These are phyloP conservation scores for Rubia yunnanensis DNA, from an alignment of 257 asterid genomes.

Conservation along the genomic window DNA sequence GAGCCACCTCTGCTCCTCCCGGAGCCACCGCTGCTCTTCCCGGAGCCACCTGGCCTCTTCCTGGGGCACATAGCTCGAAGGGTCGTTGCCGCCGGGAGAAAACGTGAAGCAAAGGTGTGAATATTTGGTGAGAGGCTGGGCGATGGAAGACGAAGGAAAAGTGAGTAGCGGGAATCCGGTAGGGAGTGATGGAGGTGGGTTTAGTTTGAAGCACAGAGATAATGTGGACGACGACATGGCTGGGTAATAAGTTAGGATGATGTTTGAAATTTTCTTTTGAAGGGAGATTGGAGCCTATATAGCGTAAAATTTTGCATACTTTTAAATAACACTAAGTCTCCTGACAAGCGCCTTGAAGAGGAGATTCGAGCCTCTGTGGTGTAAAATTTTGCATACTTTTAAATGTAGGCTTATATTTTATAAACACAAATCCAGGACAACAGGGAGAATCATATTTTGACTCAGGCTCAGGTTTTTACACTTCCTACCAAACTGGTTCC, in stretches of 20 bases:
- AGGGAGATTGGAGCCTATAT: not conserved
- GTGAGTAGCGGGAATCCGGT: conserved; percentile 1
- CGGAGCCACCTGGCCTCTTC: conserved; percentile 82
- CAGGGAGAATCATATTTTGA: too few relatives aligned
- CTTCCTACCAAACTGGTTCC: too few relatives aligned
- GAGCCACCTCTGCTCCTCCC: conserved; percentile 92
- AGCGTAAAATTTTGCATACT: too few relatives aligned
- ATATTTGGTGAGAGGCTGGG: conserved; percentile 7
- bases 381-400: too few relatives aligned
- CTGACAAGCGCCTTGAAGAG: too few relatives aligned
- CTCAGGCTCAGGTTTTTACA: too few relatives aligned
- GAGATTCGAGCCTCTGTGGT: too few relatives aligned
- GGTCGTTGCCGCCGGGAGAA: conserved; percentile 27
- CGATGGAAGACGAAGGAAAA: conserved; percentile 8
- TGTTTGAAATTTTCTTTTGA: not conserved
- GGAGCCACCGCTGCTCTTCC: conserved; percentile 92
- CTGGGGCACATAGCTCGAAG: conserved; percentile 19
- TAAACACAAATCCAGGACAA: too few relatives aligned
- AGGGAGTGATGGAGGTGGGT: conserved; percentile 8
- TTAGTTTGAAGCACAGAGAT: conserved; percentile 23
- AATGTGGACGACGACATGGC: conserved; percentile 22
- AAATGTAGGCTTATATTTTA: too few relatives aligned
- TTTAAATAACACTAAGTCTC: too few relatives aligned
- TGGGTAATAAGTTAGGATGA: not conserved
- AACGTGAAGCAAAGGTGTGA: conserved; percentile 56